Evolutionary conservation across 148 eudicot species (phyloP), one percentile per base, ranked within the genome.

Genomic region (Silene uniflora): DNA sequence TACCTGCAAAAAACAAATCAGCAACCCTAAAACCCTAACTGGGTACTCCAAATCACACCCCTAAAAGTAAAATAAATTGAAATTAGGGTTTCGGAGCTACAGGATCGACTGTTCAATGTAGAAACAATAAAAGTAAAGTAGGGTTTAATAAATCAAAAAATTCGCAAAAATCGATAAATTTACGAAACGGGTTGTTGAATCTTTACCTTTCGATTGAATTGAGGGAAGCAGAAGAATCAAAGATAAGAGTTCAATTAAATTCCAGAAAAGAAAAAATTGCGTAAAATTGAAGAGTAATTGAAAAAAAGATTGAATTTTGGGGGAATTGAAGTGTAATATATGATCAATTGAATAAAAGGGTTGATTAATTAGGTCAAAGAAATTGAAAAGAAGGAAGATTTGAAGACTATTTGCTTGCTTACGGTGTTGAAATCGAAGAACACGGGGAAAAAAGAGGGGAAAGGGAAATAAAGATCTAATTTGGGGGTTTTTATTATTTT

Each of bases 11-110:
- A 58, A 77, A 64, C 44, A 63, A 76, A 75, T 47, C 69, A 68
- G 54, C 62, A 62, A 22, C 24, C 68, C 81, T 8, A 49, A 81
- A 82, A 78, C 75, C 78, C 84, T 82, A 78, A 74, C 68, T 69
- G 55, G 7, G 22, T 19, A 59, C 11, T 55, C 7, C 21, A 10
- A 64, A 72, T 62, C 67, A 27, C 16, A 60, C 8, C 78, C 81
- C 78, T 62, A 69, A 14, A 77, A 62, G 74, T 46, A 11, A 67
- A 29, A 5, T 14, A 6, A 11, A 16, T n/a, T 35, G 24, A 27
- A 82, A 78, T 82, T 78, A 79, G 81, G 80, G 77, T 75, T 75
- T 62, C 42, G 59, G 2, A 59, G 16, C 75, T 73, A 47, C 60
- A 65, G 71, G 76, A 81, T 81, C 84, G 52, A 72, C 65, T 67